Percentiles rank a stretch among this genome's conserved stretches.
phyloP scores from a whole-genome alignment of 495 filamentous ascomycete species.

The Hypomontagnella monticulosa region DNA sequence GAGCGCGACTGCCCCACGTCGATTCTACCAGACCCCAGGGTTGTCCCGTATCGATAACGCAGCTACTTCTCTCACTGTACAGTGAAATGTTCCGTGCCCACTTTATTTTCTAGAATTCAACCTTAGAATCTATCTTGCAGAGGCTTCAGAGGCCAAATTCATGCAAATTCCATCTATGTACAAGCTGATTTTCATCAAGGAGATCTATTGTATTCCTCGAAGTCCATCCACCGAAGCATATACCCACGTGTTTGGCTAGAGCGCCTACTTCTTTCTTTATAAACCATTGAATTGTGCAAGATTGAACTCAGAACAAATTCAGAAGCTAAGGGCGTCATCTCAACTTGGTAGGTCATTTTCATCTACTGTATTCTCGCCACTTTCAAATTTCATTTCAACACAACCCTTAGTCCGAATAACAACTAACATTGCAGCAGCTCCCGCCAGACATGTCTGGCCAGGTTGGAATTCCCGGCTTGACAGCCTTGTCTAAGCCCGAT shows the following conservation, averaged over 20 bases:
- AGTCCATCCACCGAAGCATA: no score
- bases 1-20: no score
- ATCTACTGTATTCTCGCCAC: neutral
- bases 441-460: conserved; percentile 54
- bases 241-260: no score
- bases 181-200: no score
- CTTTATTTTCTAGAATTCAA: conserved; percentile 46
- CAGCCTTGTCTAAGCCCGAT: conserved; percentile 10
- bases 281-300: neutral
- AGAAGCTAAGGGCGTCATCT: neutral
- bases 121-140: conserved; percentile 1
- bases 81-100: conserved; percentile 42
- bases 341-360: neutral
- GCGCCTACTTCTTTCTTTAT: no score
- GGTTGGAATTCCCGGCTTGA: conserved; percentile 54
- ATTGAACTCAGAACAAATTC: neutral
- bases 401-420: neutral
- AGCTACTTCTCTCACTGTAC: no score
- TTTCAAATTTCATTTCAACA: neutral
- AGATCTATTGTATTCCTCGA: no score
- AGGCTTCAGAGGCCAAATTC: conserved; percentile 21
- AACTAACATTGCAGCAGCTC: neutral
- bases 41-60: no score
- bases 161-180: neutral
- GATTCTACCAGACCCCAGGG: no score